Evolutionary conservation across 2,329 filamentous ascomycete genomes (phyloP).

Genomic region (Botrytis squamosa): DNA sequence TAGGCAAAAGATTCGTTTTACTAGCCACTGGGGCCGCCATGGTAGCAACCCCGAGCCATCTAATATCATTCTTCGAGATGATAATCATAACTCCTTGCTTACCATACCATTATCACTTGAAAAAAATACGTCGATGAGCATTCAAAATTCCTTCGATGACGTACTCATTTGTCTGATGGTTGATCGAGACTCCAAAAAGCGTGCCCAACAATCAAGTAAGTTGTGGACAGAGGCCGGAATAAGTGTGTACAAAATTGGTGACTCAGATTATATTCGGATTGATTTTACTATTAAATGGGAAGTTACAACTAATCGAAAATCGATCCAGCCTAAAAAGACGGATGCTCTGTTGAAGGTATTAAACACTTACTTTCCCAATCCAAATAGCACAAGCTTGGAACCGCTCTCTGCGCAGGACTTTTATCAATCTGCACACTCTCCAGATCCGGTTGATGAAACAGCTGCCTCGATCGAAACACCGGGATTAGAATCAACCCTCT

Average conservation of each 20-base stretch:
- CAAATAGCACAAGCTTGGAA: slow-evolving; percentile 23
- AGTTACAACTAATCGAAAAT: slow-evolving; percentile 31
- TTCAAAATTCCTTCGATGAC: slow-evolving; percentile 26
- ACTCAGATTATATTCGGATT: slow-evolving; percentile 30
- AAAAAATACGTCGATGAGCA: neutral
- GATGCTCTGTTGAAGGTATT: slow-evolving; percentile 34
- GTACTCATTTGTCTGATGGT: slow-evolving; percentile 31
- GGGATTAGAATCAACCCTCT: slow-evolving; percentile 53
- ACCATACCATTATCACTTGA: slow-evolving; percentile 23
- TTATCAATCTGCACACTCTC: slow-evolving; percentile 67
- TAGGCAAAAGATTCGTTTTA: slow-evolving; percentile 26
- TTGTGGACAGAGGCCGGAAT: slow-evolving; percentile 36
- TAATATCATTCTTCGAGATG: slow-evolving; percentile 32
- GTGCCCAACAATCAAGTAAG: slow-evolving; percentile 29
- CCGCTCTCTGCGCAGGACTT: slow-evolving; percentile 57
- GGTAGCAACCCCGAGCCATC: slow-evolving; percentile 1
- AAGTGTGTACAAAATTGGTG: slow-evolving; percentile 27
- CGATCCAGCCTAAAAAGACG: slow-evolving; percentile 26
- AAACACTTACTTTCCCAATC: slow-evolving; percentile 34
- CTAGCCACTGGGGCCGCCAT: slow-evolving; percentile 26
- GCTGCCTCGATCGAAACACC: slow-evolving; percentile 45
- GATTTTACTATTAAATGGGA: slow-evolving; percentile 38
- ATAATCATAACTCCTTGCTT: slow-evolving; percentile 26
- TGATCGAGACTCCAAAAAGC: slow-evolving; percentile 29
- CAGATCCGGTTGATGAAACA: slow-evolving; percentile 46